phyloP scores from a whole-genome alignment of 148 eudicot species.

The Persicaria maculosa region DNA sequence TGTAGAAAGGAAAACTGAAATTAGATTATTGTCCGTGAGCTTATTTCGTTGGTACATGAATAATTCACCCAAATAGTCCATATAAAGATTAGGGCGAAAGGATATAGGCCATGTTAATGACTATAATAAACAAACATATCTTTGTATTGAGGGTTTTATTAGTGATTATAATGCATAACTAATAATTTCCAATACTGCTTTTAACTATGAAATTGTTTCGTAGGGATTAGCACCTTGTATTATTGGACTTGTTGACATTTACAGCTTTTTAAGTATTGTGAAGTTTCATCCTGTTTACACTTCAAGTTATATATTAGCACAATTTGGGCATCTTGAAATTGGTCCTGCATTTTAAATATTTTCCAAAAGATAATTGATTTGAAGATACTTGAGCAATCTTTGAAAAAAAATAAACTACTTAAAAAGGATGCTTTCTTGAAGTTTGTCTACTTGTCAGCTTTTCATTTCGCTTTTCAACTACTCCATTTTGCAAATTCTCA shows the following conservation, averaged over 20 bases:
- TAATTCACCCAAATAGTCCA: no score
- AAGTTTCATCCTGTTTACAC: not conserved
- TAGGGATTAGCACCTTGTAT: not conserved
- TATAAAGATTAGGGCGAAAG: not conserved
- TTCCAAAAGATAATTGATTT: not conserved
- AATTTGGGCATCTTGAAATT: not conserved
- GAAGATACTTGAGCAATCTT: not conserved
- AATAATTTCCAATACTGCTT: not conserved
- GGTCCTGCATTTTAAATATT: not conserved
- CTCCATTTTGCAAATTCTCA: not conserved
- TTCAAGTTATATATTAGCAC: not conserved
- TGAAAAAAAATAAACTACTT: not conserved
- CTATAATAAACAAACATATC: no score
- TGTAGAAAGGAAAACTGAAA: no score
- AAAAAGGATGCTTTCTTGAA: not conserved
- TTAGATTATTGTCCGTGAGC: no score
- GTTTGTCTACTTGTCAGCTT: slow-evolving; percentile 6
- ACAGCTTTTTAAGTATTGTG: no score
- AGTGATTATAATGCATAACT: not conserved
- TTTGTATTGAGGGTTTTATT: not conserved
- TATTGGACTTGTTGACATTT: not conserved
- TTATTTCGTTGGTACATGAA: no score
- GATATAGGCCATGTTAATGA: no score
- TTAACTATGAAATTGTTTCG: not conserved
- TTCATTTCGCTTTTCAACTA: not conserved